These are phyloP conservation scores for Ramularia endophylla DNA, from an alignment of 2,329 filamentous ascomycete genomes.

Conservation along the genomic window DNA sequence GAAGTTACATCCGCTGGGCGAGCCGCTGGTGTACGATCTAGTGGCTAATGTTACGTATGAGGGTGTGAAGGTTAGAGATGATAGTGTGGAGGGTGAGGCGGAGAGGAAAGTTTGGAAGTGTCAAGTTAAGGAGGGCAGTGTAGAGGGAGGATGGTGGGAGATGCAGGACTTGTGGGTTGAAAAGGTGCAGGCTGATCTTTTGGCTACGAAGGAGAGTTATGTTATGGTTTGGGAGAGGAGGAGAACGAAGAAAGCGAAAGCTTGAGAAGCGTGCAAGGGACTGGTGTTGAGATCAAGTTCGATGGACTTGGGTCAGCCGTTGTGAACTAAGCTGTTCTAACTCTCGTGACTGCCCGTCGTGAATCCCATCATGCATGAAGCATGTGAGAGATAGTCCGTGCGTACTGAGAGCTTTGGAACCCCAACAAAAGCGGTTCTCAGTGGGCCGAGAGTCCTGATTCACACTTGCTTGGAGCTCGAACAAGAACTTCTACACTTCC, in stretches of 20 bases:
- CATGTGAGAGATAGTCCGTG: too few relatives aligned
- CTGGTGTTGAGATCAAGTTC: too few relatives aligned
- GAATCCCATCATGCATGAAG: too few relatives aligned
- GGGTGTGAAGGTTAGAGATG: slow-evolving; percentile 69
- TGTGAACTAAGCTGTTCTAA: too few relatives aligned
- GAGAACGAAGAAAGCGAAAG: slow-evolving; percentile 14
- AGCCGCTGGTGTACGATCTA: slow-evolving; percentile 91
- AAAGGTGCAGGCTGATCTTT: slow-evolving; percentile 76
- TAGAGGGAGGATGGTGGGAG: slow-evolving; percentile 80
- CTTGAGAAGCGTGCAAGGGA: too few relatives aligned
- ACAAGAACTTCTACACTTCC: too few relatives aligned
- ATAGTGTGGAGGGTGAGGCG: slow-evolving; percentile 79
- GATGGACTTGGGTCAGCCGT: too few relatives aligned
- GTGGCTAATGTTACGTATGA: slow-evolving; percentile 92
- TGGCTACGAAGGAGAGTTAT: slow-evolving; percentile 92
- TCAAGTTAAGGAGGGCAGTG: slow-evolving; percentile 63
- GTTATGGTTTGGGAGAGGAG: slow-evolving; percentile 93
- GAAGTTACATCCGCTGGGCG: slow-evolving; percentile 59
- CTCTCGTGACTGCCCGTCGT: too few relatives aligned
- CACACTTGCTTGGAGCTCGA: too few relatives aligned
- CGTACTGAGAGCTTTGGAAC: too few relatives aligned
- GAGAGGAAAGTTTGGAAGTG: slow-evolving; percentile 96
- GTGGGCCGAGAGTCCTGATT: too few relatives aligned
- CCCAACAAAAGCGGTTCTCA: too few relatives aligned
- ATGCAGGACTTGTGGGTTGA: slow-evolving; percentile 94